phyloP scores from a whole-genome alignment of 2,329 filamentous ascomycete species.

The Emmonsia crescens region DNA sequence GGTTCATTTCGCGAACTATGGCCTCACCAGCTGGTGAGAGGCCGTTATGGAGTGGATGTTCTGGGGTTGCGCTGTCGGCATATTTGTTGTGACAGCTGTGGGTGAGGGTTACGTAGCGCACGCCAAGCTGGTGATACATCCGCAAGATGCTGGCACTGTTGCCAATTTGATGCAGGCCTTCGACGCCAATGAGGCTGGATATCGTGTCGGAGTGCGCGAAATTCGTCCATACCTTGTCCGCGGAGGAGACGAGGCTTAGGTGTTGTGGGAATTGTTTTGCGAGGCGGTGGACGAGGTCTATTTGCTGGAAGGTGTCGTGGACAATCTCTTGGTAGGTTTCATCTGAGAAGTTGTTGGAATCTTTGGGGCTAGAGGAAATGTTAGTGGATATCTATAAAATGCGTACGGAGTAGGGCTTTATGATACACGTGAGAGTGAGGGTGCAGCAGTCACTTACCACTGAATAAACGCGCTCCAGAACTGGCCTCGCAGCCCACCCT shows the following conservation, averaged over 20 bases:
- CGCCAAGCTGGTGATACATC: slow-evolving; percentile 64
- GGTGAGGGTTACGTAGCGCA: slow-evolving; percentile 77
- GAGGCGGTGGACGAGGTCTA: slow-evolving; percentile 61
- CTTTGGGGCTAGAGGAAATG: background rate
- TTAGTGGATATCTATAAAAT: background rate
- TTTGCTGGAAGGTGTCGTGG: slow-evolving; percentile 58
- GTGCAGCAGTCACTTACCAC: no score
- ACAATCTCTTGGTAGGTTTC: slow-evolving; percentile 39
- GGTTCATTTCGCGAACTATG: slow-evolving; percentile 81
- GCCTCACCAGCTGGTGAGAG: slow-evolving; percentile 58
- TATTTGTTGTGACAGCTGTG: slow-evolving; percentile 91
- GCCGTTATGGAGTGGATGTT: slow-evolving; percentile 43
- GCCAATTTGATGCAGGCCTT: slow-evolving; percentile 88
- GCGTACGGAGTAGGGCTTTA: no score
- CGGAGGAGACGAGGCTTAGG: slow-evolving; percentile 48
- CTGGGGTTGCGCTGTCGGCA: slow-evolving; percentile 64
- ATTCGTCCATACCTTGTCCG: slow-evolving; percentile 47
- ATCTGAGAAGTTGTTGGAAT: slow-evolving; percentile 18
- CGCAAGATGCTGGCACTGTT: slow-evolving; percentile 61
- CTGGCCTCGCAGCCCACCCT: slow-evolving; percentile 59
- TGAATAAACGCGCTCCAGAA: slow-evolving; percentile 82
- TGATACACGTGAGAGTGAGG: no score
- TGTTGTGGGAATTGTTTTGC: slow-evolving; percentile 52
- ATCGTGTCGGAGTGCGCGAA: slow-evolving; percentile 57
- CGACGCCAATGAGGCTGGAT: slow-evolving; percentile 69